phyloP scores from a whole-genome alignment of 345 rosid genomes.

The Acer yangbiense region DNA sequence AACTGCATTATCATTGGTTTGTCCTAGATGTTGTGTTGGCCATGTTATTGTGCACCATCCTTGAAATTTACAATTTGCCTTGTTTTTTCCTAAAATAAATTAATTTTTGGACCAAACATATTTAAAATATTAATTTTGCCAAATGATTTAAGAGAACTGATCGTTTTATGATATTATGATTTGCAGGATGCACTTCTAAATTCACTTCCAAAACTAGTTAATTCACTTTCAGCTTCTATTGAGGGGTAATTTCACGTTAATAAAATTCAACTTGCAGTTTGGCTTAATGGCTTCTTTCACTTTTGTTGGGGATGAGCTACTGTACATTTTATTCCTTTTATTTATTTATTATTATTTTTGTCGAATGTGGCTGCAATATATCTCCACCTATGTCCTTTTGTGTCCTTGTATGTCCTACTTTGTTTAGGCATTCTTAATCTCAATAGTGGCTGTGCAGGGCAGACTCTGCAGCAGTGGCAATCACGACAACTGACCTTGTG shows the following conservation, averaged over 20 bases:
- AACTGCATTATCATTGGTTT: not conserved
- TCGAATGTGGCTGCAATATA: slow-evolving; percentile 14
- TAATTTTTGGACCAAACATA: not conserved
- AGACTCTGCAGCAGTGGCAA: slow-evolving; percentile 93
- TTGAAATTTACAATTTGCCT: slow-evolving; percentile 2
- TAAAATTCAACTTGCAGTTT: not conserved
- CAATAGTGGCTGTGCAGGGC: slow-evolving; percentile 59
- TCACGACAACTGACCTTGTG: slow-evolving; percentile 94
- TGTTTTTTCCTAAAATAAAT: not conserved
- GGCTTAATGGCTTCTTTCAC: not conserved
- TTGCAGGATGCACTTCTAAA: slow-evolving; percentile 75
- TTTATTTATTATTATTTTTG: not conserved
- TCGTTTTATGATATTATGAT: slow-evolving; percentile 21
- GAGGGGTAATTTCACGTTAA: slow-evolving; percentile 52
- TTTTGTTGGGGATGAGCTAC: not conserved
- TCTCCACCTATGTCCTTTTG: not conserved
- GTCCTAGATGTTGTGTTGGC: slow-evolving; percentile 7
- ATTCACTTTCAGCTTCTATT: slow-evolving; percentile 58
- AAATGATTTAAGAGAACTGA: not conserved
- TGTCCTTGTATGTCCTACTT: not conserved
- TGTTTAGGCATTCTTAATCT: slow-evolving; percentile 22
- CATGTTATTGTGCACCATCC: slow-evolving; percentile 4
- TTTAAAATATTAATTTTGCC: not conserved
- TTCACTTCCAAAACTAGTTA: slow-evolving; percentile 73
- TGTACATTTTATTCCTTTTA: not conserved